Percentiles rank a stretch among this genome's conserved stretches.
These are phyloP conservation scores for Tetrahymena thermophila DNA, from an alignment of 73 alveolate genomes.

Conservation along the genomic window DNA sequence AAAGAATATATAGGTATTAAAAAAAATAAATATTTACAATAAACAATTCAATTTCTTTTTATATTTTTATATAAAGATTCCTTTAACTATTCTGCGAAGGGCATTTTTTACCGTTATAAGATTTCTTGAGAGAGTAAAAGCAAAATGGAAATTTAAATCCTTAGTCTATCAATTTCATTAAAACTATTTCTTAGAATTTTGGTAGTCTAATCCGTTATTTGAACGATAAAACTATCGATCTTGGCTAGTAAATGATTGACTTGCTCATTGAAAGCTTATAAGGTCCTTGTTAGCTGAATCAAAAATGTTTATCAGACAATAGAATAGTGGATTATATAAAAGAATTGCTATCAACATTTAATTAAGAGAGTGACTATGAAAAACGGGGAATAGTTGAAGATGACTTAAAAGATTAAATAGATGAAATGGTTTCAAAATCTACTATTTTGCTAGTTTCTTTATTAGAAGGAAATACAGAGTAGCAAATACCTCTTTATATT, in stretches of 20 bases:
- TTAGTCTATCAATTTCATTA: background rate
- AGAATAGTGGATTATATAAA: background rate
- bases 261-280: background rate
- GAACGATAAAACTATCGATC: background rate
- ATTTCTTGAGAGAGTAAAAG: background rate
- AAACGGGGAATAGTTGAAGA: background rate
- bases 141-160: background rate
- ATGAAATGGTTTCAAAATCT: background rate
- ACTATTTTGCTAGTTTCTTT: background rate
- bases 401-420: background rate
- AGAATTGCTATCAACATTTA: background rate
- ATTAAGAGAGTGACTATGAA: background rate
- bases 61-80: background rate
- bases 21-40: too few species aligned
- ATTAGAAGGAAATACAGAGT: background rate
- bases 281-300: background rate
- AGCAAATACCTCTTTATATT: background rate
- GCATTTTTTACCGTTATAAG: background rate
- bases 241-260: background rate
- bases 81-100: background rate
- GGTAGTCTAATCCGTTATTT: background rate
- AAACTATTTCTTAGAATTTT: background rate
- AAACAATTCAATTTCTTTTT: too few species aligned
- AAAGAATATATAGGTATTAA: background rate
- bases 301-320: background rate